Conservation (phyloP, 257 asterid species). For the Mitragyna speciosa region DNA sequence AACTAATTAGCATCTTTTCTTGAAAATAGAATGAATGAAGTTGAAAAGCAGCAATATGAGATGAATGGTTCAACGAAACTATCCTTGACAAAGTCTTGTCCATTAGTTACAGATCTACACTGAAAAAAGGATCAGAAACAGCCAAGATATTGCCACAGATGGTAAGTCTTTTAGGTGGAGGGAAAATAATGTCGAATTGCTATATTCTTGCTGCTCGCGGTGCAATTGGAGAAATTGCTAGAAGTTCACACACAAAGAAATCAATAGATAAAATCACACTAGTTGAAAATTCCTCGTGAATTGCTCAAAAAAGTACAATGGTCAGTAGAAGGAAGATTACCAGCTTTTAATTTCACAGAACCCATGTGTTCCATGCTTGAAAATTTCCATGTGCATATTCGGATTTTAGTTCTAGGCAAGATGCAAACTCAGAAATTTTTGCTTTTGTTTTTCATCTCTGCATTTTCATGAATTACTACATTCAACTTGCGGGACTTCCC, state of each 20-base stretch:
- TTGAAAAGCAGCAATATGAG: background rate
- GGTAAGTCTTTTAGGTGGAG: background rate
- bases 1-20: background rate
- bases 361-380: background rate
- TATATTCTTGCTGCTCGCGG: background rate
- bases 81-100: background rate
- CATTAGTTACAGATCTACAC: too few relatives aligned
- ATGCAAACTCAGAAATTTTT: background rate
- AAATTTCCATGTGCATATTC: background rate
- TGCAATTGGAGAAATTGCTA: background rate
- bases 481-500: background rate
- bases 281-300: background rate
- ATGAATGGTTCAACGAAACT: background rate
- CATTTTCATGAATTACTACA: background rate
- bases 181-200: background rate
- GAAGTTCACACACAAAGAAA: slow-evolving; percentile 1
- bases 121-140: background rate
- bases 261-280: background rate
- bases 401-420: background rate
- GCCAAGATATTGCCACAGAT: background rate
- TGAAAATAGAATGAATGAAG: background rate
- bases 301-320: too few relatives aligned
- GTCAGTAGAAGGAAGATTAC: background rate
- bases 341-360: background rate
- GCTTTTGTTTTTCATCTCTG: background rate